Base-by-base conservation (phyloP, 495 filamentous ascomycete genomes). In the Clohesyomyces aquaticus region DNA sequence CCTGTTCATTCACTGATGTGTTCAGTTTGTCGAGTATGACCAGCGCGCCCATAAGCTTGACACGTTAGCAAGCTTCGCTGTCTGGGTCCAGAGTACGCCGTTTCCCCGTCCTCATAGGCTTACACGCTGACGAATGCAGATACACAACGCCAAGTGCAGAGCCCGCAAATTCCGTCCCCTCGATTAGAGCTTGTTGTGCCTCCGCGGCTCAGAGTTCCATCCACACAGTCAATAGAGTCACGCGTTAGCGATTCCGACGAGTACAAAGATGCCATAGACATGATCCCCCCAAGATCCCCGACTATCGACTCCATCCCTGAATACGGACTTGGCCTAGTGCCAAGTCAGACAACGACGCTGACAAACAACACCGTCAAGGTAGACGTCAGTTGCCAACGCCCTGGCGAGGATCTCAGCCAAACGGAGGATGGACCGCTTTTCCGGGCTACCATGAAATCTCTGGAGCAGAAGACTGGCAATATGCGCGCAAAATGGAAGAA, bases 391-490 rank as follows among this genome's bases (percentile, higher is more conserved):
- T 93, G 90, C 71, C 90, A 90, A 50, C 85, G 91, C 29, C 91
- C 92, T 1, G 88, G 86, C 14, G 94, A 98, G 41, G 93, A 96
- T 71, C 85, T 94, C 77, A 88, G 88, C 64, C 84, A 85, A 16
- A 85, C 87, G 18, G 94, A 98, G 67, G 94, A 99, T 80, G 95
- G 94, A 4, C 94, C 94, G 0, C 77, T 99, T 9, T 99, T 99
- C 76, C 85, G 94, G 61, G 94, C 94, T 10, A 97, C 93, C 0
- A 96, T 99, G 83, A 98, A 98, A 73, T 88, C 92, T 0, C 77
- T 98, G 32, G 94, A 99, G 73, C 91, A 93, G 68, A 98, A 96
- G 80, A 98, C 93, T 0, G 91, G 91, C n/a, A 95, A 88, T 70
- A 91, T 98, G 86, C 85, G 91, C 38, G 77, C 82, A 25, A 88